Conservation (phyloP, 192 early-diverging fungal species). For the Coemansia sp. region DNA sequence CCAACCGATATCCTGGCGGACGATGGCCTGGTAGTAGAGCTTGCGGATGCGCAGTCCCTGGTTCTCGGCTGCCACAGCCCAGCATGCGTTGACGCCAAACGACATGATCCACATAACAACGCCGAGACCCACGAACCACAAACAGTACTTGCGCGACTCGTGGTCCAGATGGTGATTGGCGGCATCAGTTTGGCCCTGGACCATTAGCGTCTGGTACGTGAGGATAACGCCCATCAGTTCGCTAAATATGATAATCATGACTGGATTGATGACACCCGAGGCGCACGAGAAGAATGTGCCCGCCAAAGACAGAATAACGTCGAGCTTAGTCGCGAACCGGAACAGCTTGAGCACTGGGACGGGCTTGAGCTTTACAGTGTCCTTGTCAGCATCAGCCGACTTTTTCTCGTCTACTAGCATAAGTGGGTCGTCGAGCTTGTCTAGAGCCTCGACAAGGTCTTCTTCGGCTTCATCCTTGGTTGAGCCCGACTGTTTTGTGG, state of each 20-base stretch:
- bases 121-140: constrained; percentile 47
- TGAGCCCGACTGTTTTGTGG: constrained; percentile 1
- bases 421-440: constrained; percentile 34
- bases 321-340: constrained; percentile 65
- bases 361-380: constrained; percentile 18
- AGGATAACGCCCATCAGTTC: constrained; percentile 23
- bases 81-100: constrained; percentile 46
- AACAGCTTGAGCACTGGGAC: constrained; percentile 63
- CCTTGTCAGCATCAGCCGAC: constrained; percentile 1
- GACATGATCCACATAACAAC: constrained; percentile 41
- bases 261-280: constrained; percentile 43
- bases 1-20: constrained; percentile 89
- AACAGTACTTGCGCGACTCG: constrained; percentile 42
- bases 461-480: background rate
- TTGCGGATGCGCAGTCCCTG: constrained; percentile 78
- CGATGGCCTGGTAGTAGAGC: constrained; percentile 75
- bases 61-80: constrained; percentile 59
- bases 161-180: constrained; percentile 28
- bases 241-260: constrained; percentile 52
- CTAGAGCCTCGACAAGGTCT: background rate
- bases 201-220: constrained; percentile 18
- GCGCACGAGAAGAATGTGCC: constrained; percentile 51
- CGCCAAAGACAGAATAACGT: constrained; percentile 58
- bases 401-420: background rate
- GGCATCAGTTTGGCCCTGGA: background rate